Conservation (phyloP, 371 early-diverging fungal genomes). For the Mortierella sp. region DNA sequence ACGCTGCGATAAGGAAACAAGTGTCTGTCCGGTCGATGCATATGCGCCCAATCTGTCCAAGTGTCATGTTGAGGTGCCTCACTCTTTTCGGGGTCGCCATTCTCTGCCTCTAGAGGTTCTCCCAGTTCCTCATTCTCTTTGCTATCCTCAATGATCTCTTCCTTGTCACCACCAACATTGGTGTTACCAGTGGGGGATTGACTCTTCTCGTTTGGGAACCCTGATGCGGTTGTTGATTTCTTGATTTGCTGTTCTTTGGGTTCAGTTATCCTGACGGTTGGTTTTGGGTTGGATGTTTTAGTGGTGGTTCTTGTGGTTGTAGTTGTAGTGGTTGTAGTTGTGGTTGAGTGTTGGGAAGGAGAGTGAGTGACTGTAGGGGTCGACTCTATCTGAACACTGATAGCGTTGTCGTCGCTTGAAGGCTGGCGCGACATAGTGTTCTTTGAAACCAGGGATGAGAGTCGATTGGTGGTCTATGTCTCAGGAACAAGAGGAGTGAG, state of each 20-base stretch:
- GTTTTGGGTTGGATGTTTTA: neutral
- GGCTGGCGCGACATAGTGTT: neutral
- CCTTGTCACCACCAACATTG: neutral
- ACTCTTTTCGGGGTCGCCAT: neutral
- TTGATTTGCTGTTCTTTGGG: neutral
- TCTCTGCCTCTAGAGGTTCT: neutral
- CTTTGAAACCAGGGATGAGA: too few species aligned
- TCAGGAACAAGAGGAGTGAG: constrained; percentile 4
- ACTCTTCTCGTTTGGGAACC: neutral
- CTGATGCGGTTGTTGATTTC: neutral
- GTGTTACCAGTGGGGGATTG: neutral
- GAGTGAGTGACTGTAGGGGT: too few species aligned
- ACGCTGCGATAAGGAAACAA: constrained; percentile 33
- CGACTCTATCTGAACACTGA: neutral
- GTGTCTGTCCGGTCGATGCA: constrained; percentile 30
- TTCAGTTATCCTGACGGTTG: neutral
- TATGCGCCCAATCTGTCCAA: constrained; percentile 9
- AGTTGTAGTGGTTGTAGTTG: too few species aligned
- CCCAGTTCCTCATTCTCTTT: too few species aligned
- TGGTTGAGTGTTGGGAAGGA: neutral
- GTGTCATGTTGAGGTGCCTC: neutral
- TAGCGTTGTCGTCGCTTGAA: neutral
- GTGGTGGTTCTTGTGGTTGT: neutral
- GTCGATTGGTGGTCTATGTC: neutral
- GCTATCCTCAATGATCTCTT: neutral